Evolutionary conservation across 176 grass and related monocot species (phyloP).

Genomic region (Musa schizocarpa): DNA sequence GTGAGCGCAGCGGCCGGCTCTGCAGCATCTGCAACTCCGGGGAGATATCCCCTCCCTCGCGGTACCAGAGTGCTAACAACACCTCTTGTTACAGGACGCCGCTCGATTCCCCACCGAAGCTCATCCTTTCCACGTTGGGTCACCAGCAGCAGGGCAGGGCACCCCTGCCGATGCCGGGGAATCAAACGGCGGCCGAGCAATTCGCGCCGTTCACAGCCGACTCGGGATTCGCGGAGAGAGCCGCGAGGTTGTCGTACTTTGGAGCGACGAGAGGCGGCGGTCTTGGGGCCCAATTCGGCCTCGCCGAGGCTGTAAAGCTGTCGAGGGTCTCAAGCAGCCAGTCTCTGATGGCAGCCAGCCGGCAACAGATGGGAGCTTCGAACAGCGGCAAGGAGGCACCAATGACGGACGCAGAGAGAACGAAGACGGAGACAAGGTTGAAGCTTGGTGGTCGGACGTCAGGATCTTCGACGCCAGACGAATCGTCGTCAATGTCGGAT

Average conservation of each 20-base stretch:
- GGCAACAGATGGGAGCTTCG: not conserved
- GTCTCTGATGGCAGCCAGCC: slow-evolving; percentile 43
- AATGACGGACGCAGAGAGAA: not conserved
- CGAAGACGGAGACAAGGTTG: not conserved
- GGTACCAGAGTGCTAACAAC: slow-evolving; percentile 31
- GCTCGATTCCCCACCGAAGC: slow-evolving; percentile 41
- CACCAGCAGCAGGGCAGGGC: not conserved
- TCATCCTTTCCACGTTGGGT: not conserved
- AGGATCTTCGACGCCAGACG: slow-evolving; percentile 11
- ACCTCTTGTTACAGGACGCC: slow-evolving; percentile 59
- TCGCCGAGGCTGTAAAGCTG: slow-evolving; percentile 20
- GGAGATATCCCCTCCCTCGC: slow-evolving; percentile 14
- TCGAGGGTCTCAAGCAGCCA: slow-evolving; percentile 48
- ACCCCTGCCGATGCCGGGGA: not conserved
- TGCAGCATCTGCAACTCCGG: slow-evolving; percentile 50
- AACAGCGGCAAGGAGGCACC: not conserved
- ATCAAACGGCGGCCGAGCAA: not conserved
- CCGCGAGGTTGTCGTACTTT: slow-evolving; percentile 17
- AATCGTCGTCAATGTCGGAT: not conserved
- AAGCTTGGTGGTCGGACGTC: slow-evolving; percentile 4
- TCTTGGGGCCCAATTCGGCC: not conserved
- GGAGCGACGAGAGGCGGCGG: not conserved
- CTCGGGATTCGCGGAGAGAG: not conserved
- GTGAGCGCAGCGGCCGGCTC: slow-evolving; percentile 53
- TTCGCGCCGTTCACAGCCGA: slow-evolving; percentile 13